Evolutionary conservation across 2,329 filamentous ascomycete species (phyloP).

Genomic region (Trichoderma pleuroti): DNA sequence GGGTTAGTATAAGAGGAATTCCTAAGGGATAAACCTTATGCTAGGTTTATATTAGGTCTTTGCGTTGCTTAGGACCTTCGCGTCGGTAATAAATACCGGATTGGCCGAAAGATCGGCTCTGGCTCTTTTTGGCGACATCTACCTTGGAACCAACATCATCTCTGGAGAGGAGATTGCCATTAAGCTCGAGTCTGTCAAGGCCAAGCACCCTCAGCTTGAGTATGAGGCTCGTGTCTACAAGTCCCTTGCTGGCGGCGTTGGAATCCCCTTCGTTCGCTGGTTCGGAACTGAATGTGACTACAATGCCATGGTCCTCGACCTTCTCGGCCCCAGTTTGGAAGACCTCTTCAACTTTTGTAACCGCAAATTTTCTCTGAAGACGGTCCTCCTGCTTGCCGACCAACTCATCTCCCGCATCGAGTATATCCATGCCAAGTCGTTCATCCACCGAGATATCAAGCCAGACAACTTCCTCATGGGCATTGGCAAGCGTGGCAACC

Average conservation of each 20-base stretch:
- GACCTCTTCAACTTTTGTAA: conserved; percentile 99
- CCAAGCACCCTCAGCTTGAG: conserved; percentile 97
- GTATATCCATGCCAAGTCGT: conserved; percentile 99
- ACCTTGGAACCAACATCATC: conserved; percentile 98
- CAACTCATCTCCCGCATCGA: conserved; percentile 99
- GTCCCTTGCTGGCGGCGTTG: conserved; percentile 89
- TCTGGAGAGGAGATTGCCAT: conserved; percentile 99
- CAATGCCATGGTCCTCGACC: conserved; percentile 98
- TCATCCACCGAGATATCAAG: conserved; percentile 99
- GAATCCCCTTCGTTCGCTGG: conserved; percentile 98
- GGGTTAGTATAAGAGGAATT: no score
- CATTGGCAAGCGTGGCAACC: conserved; percentile 97
- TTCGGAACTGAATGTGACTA: conserved; percentile 99
- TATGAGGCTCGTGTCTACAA: conserved; percentile 96
- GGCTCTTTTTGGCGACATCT: conserved; percentile 99
- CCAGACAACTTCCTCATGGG: conserved; percentile 99
- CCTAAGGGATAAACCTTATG: no score
- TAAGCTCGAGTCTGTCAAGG: conserved; percentile 99
- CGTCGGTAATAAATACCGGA: conserved; percentile 99
- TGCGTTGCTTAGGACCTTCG: conserved; percentile 72
- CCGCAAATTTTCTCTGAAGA: conserved; percentile 99
- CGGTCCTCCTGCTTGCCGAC: conserved; percentile 90
- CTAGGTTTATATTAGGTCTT: no score
- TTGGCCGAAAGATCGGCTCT: conserved; percentile 97
- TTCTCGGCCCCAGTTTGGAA: conserved; percentile 91